A percentile compares a stretch with the other conserved stretches of the same genome.
phyloP scores from a whole-genome alignment of 352 stramenopile species.

The Pythium chondricola region DNA sequence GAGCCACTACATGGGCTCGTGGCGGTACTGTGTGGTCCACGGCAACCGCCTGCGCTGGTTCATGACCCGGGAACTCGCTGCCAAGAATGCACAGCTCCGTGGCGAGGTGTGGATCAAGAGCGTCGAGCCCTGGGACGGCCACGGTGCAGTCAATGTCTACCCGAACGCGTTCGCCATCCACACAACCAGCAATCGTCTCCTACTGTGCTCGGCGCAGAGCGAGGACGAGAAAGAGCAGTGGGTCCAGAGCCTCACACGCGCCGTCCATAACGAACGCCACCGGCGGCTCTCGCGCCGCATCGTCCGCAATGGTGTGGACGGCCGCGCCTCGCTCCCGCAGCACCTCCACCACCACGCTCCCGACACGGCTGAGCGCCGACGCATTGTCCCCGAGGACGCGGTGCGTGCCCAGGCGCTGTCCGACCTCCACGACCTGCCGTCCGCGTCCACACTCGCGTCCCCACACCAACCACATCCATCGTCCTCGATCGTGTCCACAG shows the following conservation, averaged over 20 bases:
- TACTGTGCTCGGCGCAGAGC: constrained; percentile 54
- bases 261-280: constrained; percentile 23
- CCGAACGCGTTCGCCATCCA: constrained; percentile 57
- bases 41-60: constrained; percentile 64
- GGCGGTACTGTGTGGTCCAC: constrained; percentile 63
- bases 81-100: constrained; percentile 37
- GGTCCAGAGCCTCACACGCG: constrained; percentile 30
- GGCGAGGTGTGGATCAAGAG: constrained; percentile 55
- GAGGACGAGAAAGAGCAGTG: constrained; percentile 37
- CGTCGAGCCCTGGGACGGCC: constrained; percentile 55
- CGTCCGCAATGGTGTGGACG: constrained; percentile 16
- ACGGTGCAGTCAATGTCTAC: constrained; percentile 44
- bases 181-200: constrained; percentile 40
- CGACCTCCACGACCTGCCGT: neutral
- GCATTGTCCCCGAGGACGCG: constrained; percentile 52
- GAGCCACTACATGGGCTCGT: constrained; percentile 74
- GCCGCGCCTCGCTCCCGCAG: neutral
- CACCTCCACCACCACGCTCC: constrained; percentile 6
- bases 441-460: too few relatives aligned
- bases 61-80: constrained; percentile 44
- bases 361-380: constrained; percentile 27
- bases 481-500: constrained; percentile 11
- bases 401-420: constrained; percentile 12
- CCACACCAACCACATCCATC: constrained; percentile 7
- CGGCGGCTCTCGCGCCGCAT: constrained; percentile 10